Evolutionary conservation across 306 rosid genomes (phyloP).

Genomic region (Notholithocarpus densiflorus): DNA sequence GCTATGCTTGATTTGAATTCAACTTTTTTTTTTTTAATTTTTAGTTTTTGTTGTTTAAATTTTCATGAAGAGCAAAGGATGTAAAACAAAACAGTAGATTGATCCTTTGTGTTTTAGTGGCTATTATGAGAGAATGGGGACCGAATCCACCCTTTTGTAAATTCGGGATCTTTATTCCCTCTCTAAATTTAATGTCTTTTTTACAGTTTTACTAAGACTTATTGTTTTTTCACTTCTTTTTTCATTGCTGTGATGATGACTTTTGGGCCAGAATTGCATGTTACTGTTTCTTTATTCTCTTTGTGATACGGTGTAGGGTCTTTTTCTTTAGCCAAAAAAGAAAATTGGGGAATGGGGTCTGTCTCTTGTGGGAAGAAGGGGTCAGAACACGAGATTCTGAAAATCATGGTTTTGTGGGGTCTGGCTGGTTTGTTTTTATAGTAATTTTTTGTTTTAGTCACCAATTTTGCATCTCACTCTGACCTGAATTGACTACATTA

Average conservation of each 20-base stretch:
- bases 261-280: no score
- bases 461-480: not conserved
- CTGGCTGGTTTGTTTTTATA: not conserved
- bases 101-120: constrained; percentile 31
- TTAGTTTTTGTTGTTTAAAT: not conserved
- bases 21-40: constrained; percentile 10
- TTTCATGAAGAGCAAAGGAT: constrained; percentile 28
- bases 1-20: constrained; percentile 47
- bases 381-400: constrained; percentile 16
- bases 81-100: constrained; percentile 21
- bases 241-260: no score
- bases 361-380: not conserved
- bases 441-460: not conserved
- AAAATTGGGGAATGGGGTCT: not conserved
- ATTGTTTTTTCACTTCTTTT: no score
- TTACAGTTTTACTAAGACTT: constrained; percentile 25
- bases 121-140: constrained; percentile 16
- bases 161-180: constrained; percentile 39
- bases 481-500: not conserved
- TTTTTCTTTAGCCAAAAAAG: not conserved
- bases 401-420: constrained; percentile 31
- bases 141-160: constrained; percentile 44
- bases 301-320: constrained; percentile 16
- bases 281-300: not conserved
- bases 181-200: constrained; percentile 18